Evolutionary conservation across 2,329 filamentous ascomycete species (phyloP), one percentile per base, ranked within the genome.

Genomic region (Fusarium sp.): DNA sequence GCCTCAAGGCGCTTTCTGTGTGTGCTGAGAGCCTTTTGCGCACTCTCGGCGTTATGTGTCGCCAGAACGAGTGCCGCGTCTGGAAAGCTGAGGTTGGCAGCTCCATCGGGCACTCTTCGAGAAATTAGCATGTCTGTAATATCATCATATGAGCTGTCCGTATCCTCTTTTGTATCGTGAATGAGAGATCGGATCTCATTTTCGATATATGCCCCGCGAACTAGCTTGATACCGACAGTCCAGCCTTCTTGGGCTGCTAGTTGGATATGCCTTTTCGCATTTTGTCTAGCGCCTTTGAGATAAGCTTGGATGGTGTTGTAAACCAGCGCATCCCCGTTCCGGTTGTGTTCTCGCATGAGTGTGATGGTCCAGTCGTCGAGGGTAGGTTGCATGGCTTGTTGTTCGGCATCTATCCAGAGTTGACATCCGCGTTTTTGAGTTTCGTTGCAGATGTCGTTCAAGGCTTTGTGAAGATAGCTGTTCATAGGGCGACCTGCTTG

Each of bases 281-380:
- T 83, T 8, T 71, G 77, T 2, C 84, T 81, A 1, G 85, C 86
- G 24, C 80, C 80, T 77, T 87, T 87, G 11, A 90, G 83, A 71
- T 90, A 90, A 55, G 84, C 86, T 67, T 90, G 89, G 73, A 90
- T 90, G 0, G 88, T 90, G 72, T 84, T 89, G 68, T 82, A 84
- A 15, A 84, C 60, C 3, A 83, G 64, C 2, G 74, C 82, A 2
- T 74, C 56, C 1, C 76, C 77, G 13, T 82, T 71, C 1, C 78
- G 78, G 71, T 87, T 87, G 76, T 80, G 83, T 47, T 80, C 73
- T 5, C 79, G 79, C 82, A 83, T 84, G 3, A 83, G 60, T 0
- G 77, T 75, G 4, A 84, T 75, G 1, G 80, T 78, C 61, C 78
- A 77, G 6, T 75, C 64, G 26, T 79, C 77, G 9, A 84, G 81